Evolutionary conservation across 2,329 filamentous ascomycete genomes (phyloP).

Genomic region (Pyrenochaeta sp.): DNA sequence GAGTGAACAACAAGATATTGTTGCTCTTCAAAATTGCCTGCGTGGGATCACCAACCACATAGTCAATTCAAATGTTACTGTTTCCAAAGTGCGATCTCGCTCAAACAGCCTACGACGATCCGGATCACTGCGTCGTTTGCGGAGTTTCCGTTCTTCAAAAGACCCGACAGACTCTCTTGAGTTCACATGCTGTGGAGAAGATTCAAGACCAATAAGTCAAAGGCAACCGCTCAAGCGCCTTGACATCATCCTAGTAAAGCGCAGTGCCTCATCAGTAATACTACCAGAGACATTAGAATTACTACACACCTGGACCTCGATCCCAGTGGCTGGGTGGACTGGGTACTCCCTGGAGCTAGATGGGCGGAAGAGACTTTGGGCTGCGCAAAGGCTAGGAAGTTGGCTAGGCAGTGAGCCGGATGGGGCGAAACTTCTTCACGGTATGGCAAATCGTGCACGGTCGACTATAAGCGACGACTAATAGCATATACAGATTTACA

Average conservation of each 20-base stretch:
- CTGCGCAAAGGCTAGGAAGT: slow-evolving; percentile 26
- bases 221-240: slow-evolving; percentile 26
- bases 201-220: background rate
- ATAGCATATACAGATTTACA: slow-evolving; percentile 25
- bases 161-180: slow-evolving; percentile 4
- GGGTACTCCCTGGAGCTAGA: slow-evolving; percentile 35
- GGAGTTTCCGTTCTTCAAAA: slow-evolving; percentile 4
- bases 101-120: slow-evolving; percentile 6
- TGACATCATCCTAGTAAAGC: slow-evolving; percentile 36
- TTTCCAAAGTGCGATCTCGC: slow-evolving; percentile 1
- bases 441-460: slow-evolving; percentile 10
- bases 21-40: slow-evolving; percentile 25
- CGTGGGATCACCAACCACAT: slow-evolving; percentile 22
- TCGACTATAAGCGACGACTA: background rate
- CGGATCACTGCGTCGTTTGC: slow-evolving; percentile 5
- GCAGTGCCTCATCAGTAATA: slow-evolving; percentile 20
- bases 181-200: slow-evolving; percentile 14
- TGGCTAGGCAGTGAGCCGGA: slow-evolving; percentile 37
- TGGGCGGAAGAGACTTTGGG: slow-evolving; percentile 29
- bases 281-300: slow-evolving; percentile 26
- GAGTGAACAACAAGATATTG: slow-evolving; percentile 26
- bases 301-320: slow-evolving; percentile 24
- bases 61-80: background rate
- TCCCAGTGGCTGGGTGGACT: slow-evolving; percentile 30
- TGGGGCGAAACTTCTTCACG: slow-evolving; percentile 26